Conservation (phyloP, 2,329 filamentous ascomycete species). For the Monilinia vaccinii-corymbosi region DNA sequence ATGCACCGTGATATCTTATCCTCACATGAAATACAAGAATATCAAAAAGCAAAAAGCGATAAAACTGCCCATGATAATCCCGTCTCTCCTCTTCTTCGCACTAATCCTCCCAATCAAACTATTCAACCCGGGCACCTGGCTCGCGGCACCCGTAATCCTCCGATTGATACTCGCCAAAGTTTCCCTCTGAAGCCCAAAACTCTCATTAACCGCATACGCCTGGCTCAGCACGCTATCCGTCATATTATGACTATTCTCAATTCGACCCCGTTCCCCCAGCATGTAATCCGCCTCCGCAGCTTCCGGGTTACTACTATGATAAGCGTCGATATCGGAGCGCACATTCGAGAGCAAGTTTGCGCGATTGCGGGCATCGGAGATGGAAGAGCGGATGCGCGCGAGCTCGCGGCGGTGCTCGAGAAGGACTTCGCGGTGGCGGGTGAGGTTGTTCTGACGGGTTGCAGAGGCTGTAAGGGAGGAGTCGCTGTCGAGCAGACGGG, state of each 20-base stretch:
- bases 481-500: slow-evolving; percentile 88
- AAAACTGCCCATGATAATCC: slow-evolving; percentile 84
- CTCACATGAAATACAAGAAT: slow-evolving; percentile 68
- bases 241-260: slow-evolving; percentile 85
- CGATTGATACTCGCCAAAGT: slow-evolving; percentile 82
- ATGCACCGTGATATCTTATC: slow-evolving; percentile 8
- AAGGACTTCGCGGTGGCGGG: slow-evolving; percentile 84
- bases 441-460: slow-evolving; percentile 93
- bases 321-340: slow-evolving; percentile 83
- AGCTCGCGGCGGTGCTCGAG: slow-evolving; percentile 80
- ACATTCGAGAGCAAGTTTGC: slow-evolving; percentile 87
- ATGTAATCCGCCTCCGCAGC: slow-evolving; percentile 92
- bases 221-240: slow-evolving; percentile 87
- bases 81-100: slow-evolving; percentile 88
- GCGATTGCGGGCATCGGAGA: slow-evolving; percentile 72
- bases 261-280: slow-evolving; percentile 75
- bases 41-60: slow-evolving; percentile 87
- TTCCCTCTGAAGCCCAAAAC: slow-evolving; percentile 78
- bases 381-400: slow-evolving; percentile 59
- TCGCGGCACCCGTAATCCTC: slow-evolving; percentile 79
- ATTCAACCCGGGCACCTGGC: slow-evolving; percentile 89
- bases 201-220: slow-evolving; percentile 94
- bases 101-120: slow-evolving; percentile 86
- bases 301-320: slow-evolving; percentile 72
- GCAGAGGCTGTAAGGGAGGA: slow-evolving; percentile 77